phyloP scores from a whole-genome alignment of 2,329 filamentous ascomycete genomes.

The Paecilomyces fulvus region DNA sequence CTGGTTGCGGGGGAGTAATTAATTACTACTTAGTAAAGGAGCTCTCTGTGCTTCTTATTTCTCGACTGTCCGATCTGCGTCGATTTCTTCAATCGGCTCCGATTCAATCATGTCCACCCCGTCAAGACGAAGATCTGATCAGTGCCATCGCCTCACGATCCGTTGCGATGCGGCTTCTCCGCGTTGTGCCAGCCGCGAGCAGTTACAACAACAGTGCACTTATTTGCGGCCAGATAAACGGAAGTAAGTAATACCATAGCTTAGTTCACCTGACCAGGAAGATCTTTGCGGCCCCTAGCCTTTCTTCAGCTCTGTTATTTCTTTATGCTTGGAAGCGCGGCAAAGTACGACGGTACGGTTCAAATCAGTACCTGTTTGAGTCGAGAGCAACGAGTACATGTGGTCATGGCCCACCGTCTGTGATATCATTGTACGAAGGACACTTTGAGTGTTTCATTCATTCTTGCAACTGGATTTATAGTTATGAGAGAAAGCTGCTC shows the following conservation, averaged over 20 bases:
- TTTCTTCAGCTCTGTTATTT: background rate
- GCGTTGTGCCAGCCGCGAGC: conserved; percentile 6
- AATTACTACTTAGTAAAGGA: background rate
- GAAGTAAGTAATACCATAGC: conserved; percentile 4
- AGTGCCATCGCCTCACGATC: conserved; percentile 9
- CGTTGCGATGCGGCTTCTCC: conserved; percentile 10
- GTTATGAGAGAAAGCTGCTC: background rate
- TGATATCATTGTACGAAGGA: background rate
- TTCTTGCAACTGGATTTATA: background rate
- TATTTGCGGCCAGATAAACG: conserved; percentile 8
- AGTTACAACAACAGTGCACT: conserved; percentile 8
- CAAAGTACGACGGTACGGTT: background rate
- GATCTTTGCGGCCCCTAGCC: background rate
- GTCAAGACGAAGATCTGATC: conserved; percentile 5
- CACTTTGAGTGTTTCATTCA: background rate
- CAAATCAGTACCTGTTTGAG: background rate
- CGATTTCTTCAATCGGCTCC: background rate
- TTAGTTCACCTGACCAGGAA: background rate
- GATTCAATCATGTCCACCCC: background rate
- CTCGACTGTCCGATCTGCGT: background rate
- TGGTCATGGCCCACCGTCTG: background rate
- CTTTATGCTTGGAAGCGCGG: background rate
- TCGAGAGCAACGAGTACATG: background rate
- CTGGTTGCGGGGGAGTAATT: background rate
- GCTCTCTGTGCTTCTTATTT: background rate